phyloP scores from a whole-genome alignment of 306 rosid species.

The Carpinus viminea region DNA sequence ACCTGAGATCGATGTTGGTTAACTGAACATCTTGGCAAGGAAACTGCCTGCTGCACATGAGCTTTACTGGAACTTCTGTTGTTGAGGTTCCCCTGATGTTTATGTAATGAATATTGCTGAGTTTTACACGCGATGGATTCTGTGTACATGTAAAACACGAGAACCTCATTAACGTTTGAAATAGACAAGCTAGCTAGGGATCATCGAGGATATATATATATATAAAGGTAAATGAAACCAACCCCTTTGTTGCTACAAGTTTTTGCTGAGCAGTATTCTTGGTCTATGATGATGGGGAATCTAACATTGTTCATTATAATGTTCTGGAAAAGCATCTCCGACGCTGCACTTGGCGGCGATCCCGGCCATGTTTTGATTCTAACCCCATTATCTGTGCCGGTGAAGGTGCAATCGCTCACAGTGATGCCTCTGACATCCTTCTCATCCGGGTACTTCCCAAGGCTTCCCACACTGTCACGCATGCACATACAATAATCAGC shows the following conservation, averaged over 20 bases:
- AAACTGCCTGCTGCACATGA: slow-evolving; percentile 53
- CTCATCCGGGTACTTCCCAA: slow-evolving; percentile 40
- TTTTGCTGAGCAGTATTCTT: slow-evolving; percentile 24
- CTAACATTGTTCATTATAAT: slow-evolving; percentile 31
- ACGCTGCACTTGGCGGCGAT: slow-evolving; percentile 35
- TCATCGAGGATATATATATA: too few relatives aligned
- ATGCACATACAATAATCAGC: neutral
- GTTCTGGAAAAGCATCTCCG: slow-evolving; percentile 37
- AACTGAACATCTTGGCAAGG: slow-evolving; percentile 57
- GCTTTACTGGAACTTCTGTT: slow-evolving; percentile 45
- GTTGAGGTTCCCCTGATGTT: slow-evolving; percentile 57
- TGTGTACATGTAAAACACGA: neutral
- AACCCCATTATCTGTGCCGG: slow-evolving; percentile 36
- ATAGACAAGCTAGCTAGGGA: too few relatives aligned
- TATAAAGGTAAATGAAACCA: neutral
- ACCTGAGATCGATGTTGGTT: slow-evolving; percentile 40
- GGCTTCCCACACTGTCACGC: slow-evolving; percentile 36
- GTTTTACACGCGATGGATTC: slow-evolving; percentile 59
- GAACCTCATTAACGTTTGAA: too few relatives aligned
- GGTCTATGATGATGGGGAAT: slow-evolving; percentile 51
- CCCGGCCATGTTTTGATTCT: slow-evolving; percentile 58
- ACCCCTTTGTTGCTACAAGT: slow-evolving; percentile 20
- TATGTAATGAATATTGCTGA: slow-evolving; percentile 34
- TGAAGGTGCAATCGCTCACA: slow-evolving; percentile 34
- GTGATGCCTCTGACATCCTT: slow-evolving; percentile 36